Base-by-base conservation (phyloP, 2,329 filamentous ascomycete species). In the Cylindrodendrum hubeiense region DNA sequence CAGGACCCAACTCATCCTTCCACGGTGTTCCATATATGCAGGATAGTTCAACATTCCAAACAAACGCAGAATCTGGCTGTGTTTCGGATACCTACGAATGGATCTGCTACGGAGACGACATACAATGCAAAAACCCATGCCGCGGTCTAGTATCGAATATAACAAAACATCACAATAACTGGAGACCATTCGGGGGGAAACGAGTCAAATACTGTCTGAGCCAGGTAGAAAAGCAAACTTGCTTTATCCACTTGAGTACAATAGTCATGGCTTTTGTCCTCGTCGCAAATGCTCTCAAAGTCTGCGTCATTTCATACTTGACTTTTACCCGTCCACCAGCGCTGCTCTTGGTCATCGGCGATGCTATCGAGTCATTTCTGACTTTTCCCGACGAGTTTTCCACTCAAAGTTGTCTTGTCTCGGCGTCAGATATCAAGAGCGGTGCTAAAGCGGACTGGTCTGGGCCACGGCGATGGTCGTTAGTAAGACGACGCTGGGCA, bases 291-390 rank as follows among this genome's bases (percentile, higher is more conserved):
- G 49, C 33, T 2, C 4, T 58, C 28, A 67, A 67, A 24, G 52
- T 43, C 3, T 33, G 52, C 7, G 47, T 65, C 13, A 56, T 67
- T 3, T 9, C 55, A 8, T 65, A 54, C 13, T 37, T 3, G 47
- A 49, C 1, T 33, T 59, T 10, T 43, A 22, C 10, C 65, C 53
- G 10, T n/a, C 62, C 65, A 0, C 26, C 49, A 3, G 61, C 55
- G 2, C 57, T 63, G 8, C 21, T 67, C 13, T 26, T 67, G 15
- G 49, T 55, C 4, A 43, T 67, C 7, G 65, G 65, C 9, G 65
- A 67, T 22, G 62, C 65, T 1, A 67, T 67, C 12, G n/a, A 57
- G 22, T 63, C 52, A 2, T 63, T 63, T 26, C 26, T 63, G 5
- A 28, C 24, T 15, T 44, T 37, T 8, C 60, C 60, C 2, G 60